A percentile compares a stretch with the other conserved stretches of the same genome.
Evolutionary conservation across 148 eudicot species (phyloP).

Genomic region (Silene uniflora): DNA sequence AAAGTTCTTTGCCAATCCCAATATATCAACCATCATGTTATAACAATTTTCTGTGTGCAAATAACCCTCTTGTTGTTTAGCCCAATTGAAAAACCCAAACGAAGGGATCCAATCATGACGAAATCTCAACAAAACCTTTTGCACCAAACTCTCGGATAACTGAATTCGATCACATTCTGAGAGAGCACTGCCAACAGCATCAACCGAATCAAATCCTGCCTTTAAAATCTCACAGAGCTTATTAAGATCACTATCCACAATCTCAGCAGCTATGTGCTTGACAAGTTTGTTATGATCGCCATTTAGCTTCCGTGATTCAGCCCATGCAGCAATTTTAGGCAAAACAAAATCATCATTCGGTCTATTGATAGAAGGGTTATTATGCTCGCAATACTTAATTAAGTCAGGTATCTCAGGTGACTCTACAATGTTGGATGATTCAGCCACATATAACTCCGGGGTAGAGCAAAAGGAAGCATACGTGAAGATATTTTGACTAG

Average conservation of each 20-base stretch:
- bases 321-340: constrained; percentile 58
- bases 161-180: constrained; percentile 26
- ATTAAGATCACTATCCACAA: constrained; percentile 46
- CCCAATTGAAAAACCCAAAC: constrained; percentile 82
- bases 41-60: constrained; percentile 43
- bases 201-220: constrained; percentile 39
- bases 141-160: constrained; percentile 50
- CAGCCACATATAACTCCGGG: constrained; percentile 25
- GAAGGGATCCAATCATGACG: constrained; percentile 58
- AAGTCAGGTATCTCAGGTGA: constrained; percentile 70
- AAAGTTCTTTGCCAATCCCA: constrained; percentile 66
- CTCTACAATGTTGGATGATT: constrained; percentile 33
- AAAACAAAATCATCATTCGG: constrained; percentile 59
- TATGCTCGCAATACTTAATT: constrained; percentile 50
- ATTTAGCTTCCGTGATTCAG: constrained; percentile 34
- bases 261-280: constrained; percentile 33
- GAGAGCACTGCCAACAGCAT: constrained; percentile 42
- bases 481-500: constrained; percentile 1
- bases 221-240: constrained; percentile 44
- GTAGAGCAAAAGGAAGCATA: constrained; percentile 32
- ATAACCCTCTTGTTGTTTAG: constrained; percentile 35
- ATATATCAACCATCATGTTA: constrained; percentile 62
- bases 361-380: constrained; percentile 23
- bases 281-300: constrained; percentile 31
- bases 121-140: constrained; percentile 59